phyloP scores from a whole-genome alignment of 2,329 filamentous ascomycete genomes.

The Cladosporium cucumerinum region DNA sequence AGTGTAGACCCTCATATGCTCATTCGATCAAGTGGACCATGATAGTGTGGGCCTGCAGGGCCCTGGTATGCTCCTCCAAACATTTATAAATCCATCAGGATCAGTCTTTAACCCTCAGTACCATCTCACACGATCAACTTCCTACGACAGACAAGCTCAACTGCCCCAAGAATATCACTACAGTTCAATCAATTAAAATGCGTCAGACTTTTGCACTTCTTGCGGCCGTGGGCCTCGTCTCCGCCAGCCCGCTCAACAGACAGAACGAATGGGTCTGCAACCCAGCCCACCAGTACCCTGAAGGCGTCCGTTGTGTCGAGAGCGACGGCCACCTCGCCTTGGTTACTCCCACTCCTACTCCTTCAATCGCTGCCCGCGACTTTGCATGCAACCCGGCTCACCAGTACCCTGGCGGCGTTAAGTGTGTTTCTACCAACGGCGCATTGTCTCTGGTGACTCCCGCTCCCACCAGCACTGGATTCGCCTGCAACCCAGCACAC shows the following conservation, averaged over 20 bases:
- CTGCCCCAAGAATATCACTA: neutral
- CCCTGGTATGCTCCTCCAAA: neutral
- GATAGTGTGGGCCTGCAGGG: neutral
- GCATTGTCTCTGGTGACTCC: constrained; percentile 20
- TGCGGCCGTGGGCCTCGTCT: constrained; percentile 31
- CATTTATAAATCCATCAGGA: neutral
- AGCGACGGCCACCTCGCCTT: constrained; percentile 19
- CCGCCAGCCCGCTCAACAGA: constrained; percentile 36
- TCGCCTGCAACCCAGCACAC: constrained; percentile 26
- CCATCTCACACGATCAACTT: neutral
- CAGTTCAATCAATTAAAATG: neutral
- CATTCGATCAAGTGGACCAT: neutral
- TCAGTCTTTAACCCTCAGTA: neutral
- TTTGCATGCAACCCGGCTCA: constrained; percentile 22
- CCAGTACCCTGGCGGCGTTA: constrained; percentile 22
- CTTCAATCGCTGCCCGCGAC: constrained; percentile 1
- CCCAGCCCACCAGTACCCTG: constrained; percentile 24
- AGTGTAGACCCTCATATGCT: neutral
- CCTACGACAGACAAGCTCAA: neutral
- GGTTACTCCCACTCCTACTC: constrained; percentile 17
- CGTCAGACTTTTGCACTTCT: constrained; percentile 2
- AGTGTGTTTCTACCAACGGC: constrained; percentile 20
- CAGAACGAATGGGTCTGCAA: constrained; percentile 19
- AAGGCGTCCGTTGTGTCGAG: constrained; percentile 20
- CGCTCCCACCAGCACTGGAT: constrained; percentile 11